A percentile compares a stretch with the other conserved stretches of the same genome.
Conservation (phyloP, 2,329 filamentous ascomycete genomes). For the Emmonsia crescens region DNA sequence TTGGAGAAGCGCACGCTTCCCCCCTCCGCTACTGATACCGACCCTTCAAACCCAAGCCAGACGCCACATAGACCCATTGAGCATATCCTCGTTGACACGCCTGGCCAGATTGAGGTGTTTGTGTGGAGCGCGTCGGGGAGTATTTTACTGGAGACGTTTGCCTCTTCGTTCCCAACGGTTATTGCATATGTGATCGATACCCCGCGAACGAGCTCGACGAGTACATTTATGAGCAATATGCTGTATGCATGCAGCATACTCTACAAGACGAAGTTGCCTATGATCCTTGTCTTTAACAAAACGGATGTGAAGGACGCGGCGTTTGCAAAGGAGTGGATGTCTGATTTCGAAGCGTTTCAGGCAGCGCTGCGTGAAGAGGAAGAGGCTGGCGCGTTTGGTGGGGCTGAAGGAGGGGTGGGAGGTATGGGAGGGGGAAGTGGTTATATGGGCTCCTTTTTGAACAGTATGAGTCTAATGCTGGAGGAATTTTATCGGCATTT, state of each 20-base stretch:
- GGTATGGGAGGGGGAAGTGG: slow-evolving; percentile 63
- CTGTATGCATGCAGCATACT: slow-evolving; percentile 96
- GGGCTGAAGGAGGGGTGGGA: slow-evolving; percentile 54
- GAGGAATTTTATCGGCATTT: slow-evolving; percentile 96
- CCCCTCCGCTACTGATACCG: neutral
- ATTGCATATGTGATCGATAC: slow-evolving; percentile 98
- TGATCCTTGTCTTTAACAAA: slow-evolving; percentile 99
- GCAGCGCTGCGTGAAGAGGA: slow-evolving; percentile 72
- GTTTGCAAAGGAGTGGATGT: slow-evolving; percentile 99
- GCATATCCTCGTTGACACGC: slow-evolving; percentile 87
- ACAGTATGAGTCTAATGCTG: slow-evolving; percentile 95
- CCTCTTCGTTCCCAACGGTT: slow-evolving; percentile 89
- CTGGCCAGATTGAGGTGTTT: slow-evolving; percentile 96
- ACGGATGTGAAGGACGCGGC: slow-evolving; percentile 85
- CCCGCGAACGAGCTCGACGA: slow-evolving; percentile 80
- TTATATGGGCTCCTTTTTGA: slow-evolving; percentile 91
- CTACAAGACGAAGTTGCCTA: slow-evolving; percentile 96
- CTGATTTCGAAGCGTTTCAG: slow-evolving; percentile 94
- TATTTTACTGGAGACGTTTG: slow-evolving; percentile 84
- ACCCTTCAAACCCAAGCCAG: slow-evolving; percentile 34
- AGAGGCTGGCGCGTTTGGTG: slow-evolving; percentile 62
- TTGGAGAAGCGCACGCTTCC: slow-evolving; percentile 76
- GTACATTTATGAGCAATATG: slow-evolving; percentile 99
- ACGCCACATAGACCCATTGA: slow-evolving; percentile 49
- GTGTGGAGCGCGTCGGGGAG: slow-evolving; percentile 95